A percentile compares a stretch with the other conserved stretches of the same genome.
Conservation (phyloP, 1,139 yeast species). For the Starmera stellimalicola region DNA sequence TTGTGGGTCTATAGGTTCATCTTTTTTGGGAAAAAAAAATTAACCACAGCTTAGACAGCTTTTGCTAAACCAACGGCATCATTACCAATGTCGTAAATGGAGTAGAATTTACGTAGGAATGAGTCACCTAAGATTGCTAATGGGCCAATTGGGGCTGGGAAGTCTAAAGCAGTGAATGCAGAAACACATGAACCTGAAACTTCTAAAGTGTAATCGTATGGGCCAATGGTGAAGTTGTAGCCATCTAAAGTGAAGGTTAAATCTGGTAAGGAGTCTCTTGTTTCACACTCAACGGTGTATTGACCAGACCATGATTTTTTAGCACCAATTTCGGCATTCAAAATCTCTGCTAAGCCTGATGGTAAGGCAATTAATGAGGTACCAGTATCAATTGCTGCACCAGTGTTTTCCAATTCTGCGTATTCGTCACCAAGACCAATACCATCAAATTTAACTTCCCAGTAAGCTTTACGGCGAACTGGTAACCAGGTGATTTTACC, state of each 20-base stretch:
- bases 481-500: slow-evolving; percentile 94
- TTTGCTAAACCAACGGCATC: slow-evolving; percentile 90
- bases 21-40: too few species aligned
- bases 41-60: slow-evolving; percentile 42
- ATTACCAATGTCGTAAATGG: slow-evolving; percentile 82
- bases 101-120: slow-evolving; percentile 89
- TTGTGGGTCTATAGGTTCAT: too few species aligned
- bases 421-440: slow-evolving; percentile 85
- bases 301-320: slow-evolving; percentile 96
- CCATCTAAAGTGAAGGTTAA: slow-evolving; percentile 85
- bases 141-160: slow-evolving; percentile 96
- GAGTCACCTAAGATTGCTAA: slow-evolving; percentile 95
- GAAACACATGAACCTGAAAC: slow-evolving; percentile 92
- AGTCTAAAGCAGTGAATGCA: slow-evolving; percentile 93
- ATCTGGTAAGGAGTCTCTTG: slow-evolving; percentile 79
- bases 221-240: slow-evolving; percentile 77
- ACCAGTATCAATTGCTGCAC: slow-evolving; percentile 98
- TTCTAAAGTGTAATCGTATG: slow-evolving; percentile 89
- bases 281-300: slow-evolving; percentile 81
- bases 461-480: slow-evolving; percentile 97
- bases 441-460: slow-evolving; percentile 95
- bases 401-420: slow-evolving; percentile 72
- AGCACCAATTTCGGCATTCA: slow-evolving; percentile 94
- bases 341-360: slow-evolving; percentile 86
- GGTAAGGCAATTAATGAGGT: slow-evolving; percentile 94